Evolutionary conservation across 225 moss, liverwort and hornwort species (phyloP).

Genomic region (Physcomitrium patens): DNA sequence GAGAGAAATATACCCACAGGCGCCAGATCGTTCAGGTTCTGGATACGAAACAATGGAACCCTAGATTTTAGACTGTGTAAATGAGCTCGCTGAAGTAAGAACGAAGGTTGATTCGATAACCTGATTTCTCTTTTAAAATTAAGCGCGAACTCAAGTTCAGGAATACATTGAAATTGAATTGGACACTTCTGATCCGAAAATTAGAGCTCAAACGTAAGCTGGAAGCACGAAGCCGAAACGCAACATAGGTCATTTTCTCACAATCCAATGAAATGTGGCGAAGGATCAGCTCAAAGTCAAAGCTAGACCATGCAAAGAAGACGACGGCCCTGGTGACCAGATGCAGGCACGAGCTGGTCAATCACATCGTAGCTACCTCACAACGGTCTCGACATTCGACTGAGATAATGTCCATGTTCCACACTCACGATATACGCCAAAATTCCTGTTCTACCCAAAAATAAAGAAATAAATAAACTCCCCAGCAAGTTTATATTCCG

Average conservation of each 20-base stretch:
- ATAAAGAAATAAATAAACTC: not conserved
- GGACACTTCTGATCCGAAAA: conserved; percentile 12
- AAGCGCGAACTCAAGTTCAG: not conserved
- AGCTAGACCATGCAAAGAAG: not conserved
- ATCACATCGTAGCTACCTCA: conserved; percentile 8
- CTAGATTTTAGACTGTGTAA: not conserved
- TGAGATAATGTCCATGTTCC: not conserved
- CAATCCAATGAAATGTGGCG: not conserved
- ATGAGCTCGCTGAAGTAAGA: not conserved
- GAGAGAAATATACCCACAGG: conserved; percentile 32
- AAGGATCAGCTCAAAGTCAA: conserved; percentile 1
- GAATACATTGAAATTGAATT: conserved; percentile 14
- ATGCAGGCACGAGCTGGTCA: conserved; percentile 11
- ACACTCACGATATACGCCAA: conserved; percentile 7
- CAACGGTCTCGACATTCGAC: conserved; percentile 8
- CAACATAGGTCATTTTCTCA: conserved; percentile 4
- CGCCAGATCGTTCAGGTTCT: conserved; percentile 36
- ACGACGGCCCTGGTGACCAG: conserved; percentile 7
- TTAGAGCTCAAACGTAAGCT: conserved; percentile 4
- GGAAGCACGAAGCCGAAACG: not conserved
- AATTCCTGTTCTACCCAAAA: not conserved
- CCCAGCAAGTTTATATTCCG: not conserved
- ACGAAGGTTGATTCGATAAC: not conserved
- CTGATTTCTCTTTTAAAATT: not conserved
- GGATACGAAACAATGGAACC: conserved; percentile 21